Conservation (phyloP, 2,329 filamentous ascomycete genomes). For the Clathrospora elynae region DNA sequence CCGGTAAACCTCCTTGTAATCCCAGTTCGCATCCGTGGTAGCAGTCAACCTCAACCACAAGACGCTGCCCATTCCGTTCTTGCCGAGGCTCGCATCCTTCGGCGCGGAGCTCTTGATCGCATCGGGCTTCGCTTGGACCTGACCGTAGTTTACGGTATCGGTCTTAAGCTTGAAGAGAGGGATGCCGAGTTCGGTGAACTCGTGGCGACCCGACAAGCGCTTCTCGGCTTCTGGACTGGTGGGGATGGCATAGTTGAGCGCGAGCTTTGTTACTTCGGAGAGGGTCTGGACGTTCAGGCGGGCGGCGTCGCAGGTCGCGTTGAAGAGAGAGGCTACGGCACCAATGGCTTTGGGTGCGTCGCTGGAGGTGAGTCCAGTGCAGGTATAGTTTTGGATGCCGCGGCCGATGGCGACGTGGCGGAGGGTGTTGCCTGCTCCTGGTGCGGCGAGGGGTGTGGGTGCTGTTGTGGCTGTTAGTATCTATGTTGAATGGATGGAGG, state of each 20-base stretch:
- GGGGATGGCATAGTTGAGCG: constrained; percentile 68
- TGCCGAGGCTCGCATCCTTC: constrained; percentile 62
- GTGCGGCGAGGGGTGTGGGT: constrained; percentile 64
- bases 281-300: constrained; percentile 65
- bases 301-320: constrained; percentile 77
- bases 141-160: constrained; percentile 57
- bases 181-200: constrained; percentile 71
- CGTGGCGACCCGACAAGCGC: constrained; percentile 76
- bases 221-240: constrained; percentile 57
- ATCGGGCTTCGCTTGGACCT: constrained; percentile 68
- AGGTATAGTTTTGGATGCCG: constrained; percentile 94
- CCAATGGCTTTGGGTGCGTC: constrained; percentile 69
- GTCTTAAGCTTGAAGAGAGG: constrained; percentile 82
- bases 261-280: constrained; percentile 66
- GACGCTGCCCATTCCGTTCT: constrained; percentile 65
- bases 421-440: constrained; percentile 65
- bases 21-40: constrained; percentile 28
- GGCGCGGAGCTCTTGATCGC: constrained; percentile 67
- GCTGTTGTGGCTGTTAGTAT: constrained; percentile 46
- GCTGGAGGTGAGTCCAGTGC: constrained; percentile 63
- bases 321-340: constrained; percentile 84
- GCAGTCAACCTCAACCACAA: constrained; percentile 76
- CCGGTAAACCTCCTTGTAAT: constrained; percentile 77
- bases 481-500: not conserved
- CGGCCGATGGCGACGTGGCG: constrained; percentile 84